Conservation (phyloP, 352 stramenopile species). For the Thalassiosira livingstoniorum region DNA sequence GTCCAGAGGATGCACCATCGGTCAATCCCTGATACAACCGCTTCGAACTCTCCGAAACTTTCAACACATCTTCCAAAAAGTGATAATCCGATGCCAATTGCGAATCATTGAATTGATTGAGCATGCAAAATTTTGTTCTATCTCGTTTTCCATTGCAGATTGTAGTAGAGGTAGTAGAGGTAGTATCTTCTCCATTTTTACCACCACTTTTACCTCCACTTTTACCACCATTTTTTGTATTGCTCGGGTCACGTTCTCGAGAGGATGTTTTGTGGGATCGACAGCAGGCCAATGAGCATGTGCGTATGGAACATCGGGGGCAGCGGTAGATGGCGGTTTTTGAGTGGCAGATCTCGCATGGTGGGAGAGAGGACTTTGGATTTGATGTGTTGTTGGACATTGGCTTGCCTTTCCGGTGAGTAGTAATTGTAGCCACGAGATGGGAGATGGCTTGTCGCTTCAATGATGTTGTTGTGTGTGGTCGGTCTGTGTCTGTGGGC, state of each 20-base stretch:
- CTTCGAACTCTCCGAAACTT: slow-evolving; percentile 50
- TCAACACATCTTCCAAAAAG: slow-evolving; percentile 80
- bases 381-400: neutral
- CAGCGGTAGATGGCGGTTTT: slow-evolving; percentile 74
- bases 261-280: slow-evolving; percentile 60
- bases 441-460: too few relatives aligned
- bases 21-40: slow-evolving; percentile 53
- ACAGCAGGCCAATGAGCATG: slow-evolving; percentile 76
- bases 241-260: too few relatives aligned
- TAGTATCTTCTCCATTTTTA: too few relatives aligned
- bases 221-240: neutral
- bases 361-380: slow-evolving; percentile 18
- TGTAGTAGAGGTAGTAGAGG: too few relatives aligned
- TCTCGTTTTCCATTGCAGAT: slow-evolving; percentile 77
- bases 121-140: slow-evolving; percentile 64
- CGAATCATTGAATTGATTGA: slow-evolving; percentile 73
- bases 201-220: slow-evolving; percentile 3
- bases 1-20: neutral
- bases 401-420: too few relatives aligned
- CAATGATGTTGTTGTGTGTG: too few relatives aligned
- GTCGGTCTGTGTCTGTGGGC: too few relatives aligned
- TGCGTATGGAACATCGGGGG: slow-evolving; percentile 65
- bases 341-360: slow-evolving; percentile 68
- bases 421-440: too few relatives aligned
- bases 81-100: slow-evolving; percentile 79